Percentiles rank a stretch among this genome's conserved stretches.
Evolutionary conservation across 495 filamentous ascomycete genomes (phyloP).

Genomic region (Penicillium cataractarum): DNA sequence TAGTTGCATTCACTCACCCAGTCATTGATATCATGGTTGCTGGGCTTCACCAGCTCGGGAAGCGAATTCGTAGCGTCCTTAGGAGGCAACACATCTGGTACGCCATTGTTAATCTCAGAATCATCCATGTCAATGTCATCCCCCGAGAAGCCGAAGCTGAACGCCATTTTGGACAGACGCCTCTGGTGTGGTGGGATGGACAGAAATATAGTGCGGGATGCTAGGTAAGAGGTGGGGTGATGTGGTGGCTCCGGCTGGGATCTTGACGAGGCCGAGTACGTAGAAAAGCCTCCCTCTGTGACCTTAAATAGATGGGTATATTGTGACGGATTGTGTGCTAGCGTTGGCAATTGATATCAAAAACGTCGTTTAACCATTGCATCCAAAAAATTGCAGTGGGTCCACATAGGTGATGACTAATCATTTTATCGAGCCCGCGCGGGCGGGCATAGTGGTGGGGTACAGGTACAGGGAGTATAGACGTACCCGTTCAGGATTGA

Average conservation of each 20-base stretch:
- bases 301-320: background rate
- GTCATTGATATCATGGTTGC: constrained; percentile 47
- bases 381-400: constrained; percentile 4
- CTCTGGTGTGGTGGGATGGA: too few relatives aligned
- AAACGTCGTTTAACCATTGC: background rate
- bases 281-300: background rate
- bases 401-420: background rate
- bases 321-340: background rate
- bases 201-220: background rate
- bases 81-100: constrained; percentile 12
- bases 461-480: too few relatives aligned
- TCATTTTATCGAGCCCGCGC: background rate
- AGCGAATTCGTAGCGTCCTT: constrained; percentile 23
- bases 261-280: background rate
- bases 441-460: background rate
- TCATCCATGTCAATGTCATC: constrained; percentile 79
- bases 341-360: background rate
- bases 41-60: constrained; percentile 40
- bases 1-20: constrained; percentile 42
- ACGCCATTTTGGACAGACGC: constrained; percentile 37
- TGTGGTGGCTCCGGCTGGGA: background rate
- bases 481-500: too few relatives aligned
- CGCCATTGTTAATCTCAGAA: constrained; percentile 34
- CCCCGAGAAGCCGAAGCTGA: constrained; percentile 81
- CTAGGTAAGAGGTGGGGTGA: background rate